These are phyloP conservation scores for Arthonia radiata DNA, from an alignment of 495 filamentous ascomycete genomes.

Conservation along the genomic window DNA sequence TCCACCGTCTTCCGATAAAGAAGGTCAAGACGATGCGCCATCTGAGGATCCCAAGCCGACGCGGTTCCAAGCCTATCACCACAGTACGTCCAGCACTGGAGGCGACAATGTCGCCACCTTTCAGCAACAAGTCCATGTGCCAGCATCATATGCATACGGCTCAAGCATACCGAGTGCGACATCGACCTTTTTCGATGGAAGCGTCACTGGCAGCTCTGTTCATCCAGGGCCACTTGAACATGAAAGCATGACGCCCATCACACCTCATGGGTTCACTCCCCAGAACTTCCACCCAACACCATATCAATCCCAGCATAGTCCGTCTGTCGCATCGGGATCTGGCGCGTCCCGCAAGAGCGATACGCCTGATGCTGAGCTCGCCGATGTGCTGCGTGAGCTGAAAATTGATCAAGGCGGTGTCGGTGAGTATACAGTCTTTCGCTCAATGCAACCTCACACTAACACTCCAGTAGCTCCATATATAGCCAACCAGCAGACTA, in stretches of 20 bases:
- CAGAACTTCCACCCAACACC: too few relatives aligned
- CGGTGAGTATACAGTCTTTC: constrained; percentile 29
- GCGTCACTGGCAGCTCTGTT: too few relatives aligned
- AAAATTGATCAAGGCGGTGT: constrained; percentile 74
- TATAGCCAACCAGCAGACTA: constrained; percentile 50
- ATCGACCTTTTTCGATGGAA: too few relatives aligned
- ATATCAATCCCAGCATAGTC: too few relatives aligned
- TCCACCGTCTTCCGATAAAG: constrained; percentile 65
- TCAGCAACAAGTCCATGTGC: background rate
- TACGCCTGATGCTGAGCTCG: constrained; percentile 39
- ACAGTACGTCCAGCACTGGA: background rate
- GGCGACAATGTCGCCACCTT: background rate
- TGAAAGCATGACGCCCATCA: too few relatives aligned
- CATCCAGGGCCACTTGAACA: too few relatives aligned
- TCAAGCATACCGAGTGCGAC: too few relatives aligned
- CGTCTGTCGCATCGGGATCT: too few relatives aligned
- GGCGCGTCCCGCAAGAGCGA: constrained; percentile 30
- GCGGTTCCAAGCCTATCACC: constrained; percentile 5
- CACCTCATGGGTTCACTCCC: too few relatives aligned
- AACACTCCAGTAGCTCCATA: constrained; percentile 40
- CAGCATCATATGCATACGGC: too few relatives aligned
- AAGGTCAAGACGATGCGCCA: constrained; percentile 50
- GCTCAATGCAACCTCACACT: constrained; percentile 9
- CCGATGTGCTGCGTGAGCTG: constrained; percentile 60
- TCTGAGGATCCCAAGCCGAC: too few relatives aligned